Evolutionary conservation across 1,284 basidiomycete genomes (phyloP), one percentile per base, ranked within the genome.

Genomic region (Ustanciosporium gigantosporum): DNA sequence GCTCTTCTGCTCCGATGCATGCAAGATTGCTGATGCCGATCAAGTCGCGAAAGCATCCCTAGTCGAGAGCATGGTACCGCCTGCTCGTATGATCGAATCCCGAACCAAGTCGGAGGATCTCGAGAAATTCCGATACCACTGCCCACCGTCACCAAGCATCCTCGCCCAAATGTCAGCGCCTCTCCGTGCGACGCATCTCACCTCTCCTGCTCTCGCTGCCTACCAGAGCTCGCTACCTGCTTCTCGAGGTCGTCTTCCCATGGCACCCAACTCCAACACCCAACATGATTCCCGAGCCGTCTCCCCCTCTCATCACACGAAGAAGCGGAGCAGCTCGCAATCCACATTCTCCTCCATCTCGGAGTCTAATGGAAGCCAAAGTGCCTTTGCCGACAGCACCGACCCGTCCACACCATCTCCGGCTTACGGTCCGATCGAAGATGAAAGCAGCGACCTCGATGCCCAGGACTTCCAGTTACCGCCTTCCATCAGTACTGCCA

Each of bases 291-390:
- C 19, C 19, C 16, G 25, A 11, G 11, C 8, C 19, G 8, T 17
- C 9, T 46, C 38, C 3, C n/a, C n/a, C n/a, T n/a, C n/a, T n/a
- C n/a, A n/a, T n/a, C 43, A 42, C 27, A 56, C 45, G 43, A 58
- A 65, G 46, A 59, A 53, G 46, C 45, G 68, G 32, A 68, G 68
- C 49, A 68, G 66, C 46, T 69, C 67, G 16, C 65, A 66, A n/a
- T 68, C 65, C 37, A 70, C 68, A 40, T 68, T 65, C 44, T 68
- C 66, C n/a, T 70, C 68, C 29, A 50, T 64, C 43, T 68, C 68
- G n/a, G 68, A 68, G n/a, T 66, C 64, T 19, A 50, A 50, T 24
- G 61, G 31, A 11, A 55, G 50, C 45, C 43, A 53, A n/a, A 65
- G 60, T 42, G 58, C 58, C 31, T 62, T 62, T 31, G 55, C 50